Base-by-base conservation (phyloP, 2,329 filamentous ascomycete species). In the Scortechinia acanthostroma region DNA sequence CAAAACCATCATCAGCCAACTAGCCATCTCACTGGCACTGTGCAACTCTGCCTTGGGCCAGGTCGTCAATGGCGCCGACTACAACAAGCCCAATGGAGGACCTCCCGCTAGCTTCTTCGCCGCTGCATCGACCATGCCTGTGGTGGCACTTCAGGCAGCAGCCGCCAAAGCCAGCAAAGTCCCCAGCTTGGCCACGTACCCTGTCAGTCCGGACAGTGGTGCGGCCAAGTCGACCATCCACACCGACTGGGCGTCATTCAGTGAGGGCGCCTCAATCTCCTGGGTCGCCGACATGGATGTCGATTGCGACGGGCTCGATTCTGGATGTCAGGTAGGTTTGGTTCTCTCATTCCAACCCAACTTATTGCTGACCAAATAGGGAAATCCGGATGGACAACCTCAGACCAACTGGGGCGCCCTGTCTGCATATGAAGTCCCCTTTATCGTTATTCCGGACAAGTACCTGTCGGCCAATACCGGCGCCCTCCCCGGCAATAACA, bases 1-100 rank as follows among this genome's bases (percentile, higher is more conserved):
- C n/a, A n/a, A n/a, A n/a, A n/a, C n/a, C n/a, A n/a, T n/a, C n/a
- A n/a, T n/a, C n/a, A n/a, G n/a, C n/a, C n/a, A n/a, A n/a, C n/a
- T n/a, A n/a, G n/a, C n/a, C n/a, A n/a, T n/a, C n/a, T n/a, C n/a
- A n/a, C n/a, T n/a, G n/a, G n/a, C n/a, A n/a, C n/a, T 30, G 25
- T 30, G 76, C 21, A 80, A n/a, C n/a, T n/a, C n/a, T n/a, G n/a
- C n/a, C n/a, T n/a, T 30, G 10, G 25, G 10, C 25, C 25, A 30
- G 25, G 10, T n/a, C n/a, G 25, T 30, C 10, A n/a, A 30, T 30
- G 25, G 25, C 25, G 10, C 25, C 25, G 10, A 30, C 10, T 30
- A 30, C n/a, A n/a, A 30, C 25, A 10, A 30, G 10, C 25, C 25
- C 10, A 30, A 30, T n/a, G 25, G 10, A 10, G 25, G 25, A 10